Base-by-base conservation (phyloP, 2,329 filamentous ascomycete species). In the Aspergillus persii region DNA sequence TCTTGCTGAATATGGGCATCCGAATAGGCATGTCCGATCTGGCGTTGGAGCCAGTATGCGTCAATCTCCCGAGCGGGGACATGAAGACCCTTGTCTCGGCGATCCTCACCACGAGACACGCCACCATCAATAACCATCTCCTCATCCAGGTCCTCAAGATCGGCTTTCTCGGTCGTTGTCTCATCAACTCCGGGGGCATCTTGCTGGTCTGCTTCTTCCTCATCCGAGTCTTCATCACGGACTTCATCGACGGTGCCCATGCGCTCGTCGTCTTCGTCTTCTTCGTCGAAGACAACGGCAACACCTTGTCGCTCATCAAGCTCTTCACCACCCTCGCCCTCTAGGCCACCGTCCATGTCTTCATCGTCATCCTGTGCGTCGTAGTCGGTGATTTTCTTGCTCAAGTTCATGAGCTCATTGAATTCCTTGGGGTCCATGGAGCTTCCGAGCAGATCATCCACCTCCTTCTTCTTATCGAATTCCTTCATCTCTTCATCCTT, bases 321-420 rank as follows among this genome's bases (percentile, higher is more conserved):
- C 73, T 97, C 93, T 31, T 85, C 83, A 29, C 79, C 89, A 50
- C 88, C 86, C 57, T 84, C 90, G 18, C 81, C 85, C 26, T 81
- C 84, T 30, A 86, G 83, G 59, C 85, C 89, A 68, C 89, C 87
- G 31, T 86, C 89, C 81, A 92, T 90, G 59, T 92, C 88, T 65
- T 96, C 94, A 63, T 98, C 93, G 33, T 97, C 95, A 65, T 98
- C 94, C 73, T 98, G 92, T 44, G 91, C 91, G 76, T 98, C 91
- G 76, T 98, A 99, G 75, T 99, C 95, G 53, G 95, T 99, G 63
- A 99, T 96, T 79, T 99, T 99, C 81, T 99, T 99, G 64, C 93
- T 92, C 48, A 99, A 80, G 72, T 97, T 99, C 57, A 98, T 88
- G 66, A 99, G 80, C 78, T 98, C 94, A 72, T 98, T 98, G 80